phyloP scores from a whole-genome alignment of 2,329 filamentous ascomycete species.

The Alternaria gaisen region DNA sequence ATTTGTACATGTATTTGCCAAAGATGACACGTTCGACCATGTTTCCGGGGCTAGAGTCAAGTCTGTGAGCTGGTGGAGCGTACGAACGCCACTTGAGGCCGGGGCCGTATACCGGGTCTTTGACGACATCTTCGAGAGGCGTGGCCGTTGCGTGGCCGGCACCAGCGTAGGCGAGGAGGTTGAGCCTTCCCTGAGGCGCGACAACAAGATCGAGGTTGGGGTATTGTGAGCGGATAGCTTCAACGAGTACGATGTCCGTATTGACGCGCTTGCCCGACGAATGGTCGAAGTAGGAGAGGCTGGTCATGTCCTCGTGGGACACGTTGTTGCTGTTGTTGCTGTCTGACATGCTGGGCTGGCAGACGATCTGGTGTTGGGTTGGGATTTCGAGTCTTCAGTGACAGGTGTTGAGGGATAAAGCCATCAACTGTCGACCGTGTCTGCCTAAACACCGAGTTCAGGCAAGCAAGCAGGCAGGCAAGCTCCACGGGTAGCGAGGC shows the following conservation, averaged over 20 bases:
- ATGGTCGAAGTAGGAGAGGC: constrained; percentile 55
- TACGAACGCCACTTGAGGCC: constrained; percentile 51
- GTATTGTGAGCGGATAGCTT: constrained; percentile 57
- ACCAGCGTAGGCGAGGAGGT: constrained; percentile 55
- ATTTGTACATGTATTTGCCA: constrained; percentile 58
- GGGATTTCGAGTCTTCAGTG: constrained; percentile 2
- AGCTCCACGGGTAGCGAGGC: neutral
- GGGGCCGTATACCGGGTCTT: constrained; percentile 46
- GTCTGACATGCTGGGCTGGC: constrained; percentile 24
- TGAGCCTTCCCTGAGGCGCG: constrained; percentile 42
- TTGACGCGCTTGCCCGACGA: constrained; percentile 54
- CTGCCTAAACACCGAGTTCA: constrained; percentile 13
- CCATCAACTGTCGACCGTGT: neutral
- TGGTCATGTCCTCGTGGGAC: constrained; percentile 47
- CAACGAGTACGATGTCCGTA: constrained; percentile 55
- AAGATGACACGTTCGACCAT: constrained; percentile 53
- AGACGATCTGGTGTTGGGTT: constrained; percentile 27
- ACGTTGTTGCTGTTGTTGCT: constrained; percentile 16
- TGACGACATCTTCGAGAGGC: constrained; percentile 53
- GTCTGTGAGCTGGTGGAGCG: constrained; percentile 50
- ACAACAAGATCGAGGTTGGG: constrained; percentile 56
- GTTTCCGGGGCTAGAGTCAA: constrained; percentile 48
- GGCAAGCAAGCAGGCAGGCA: constrained; percentile 6
- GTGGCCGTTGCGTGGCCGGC: constrained; percentile 54
- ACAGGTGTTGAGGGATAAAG: constrained; percentile 15